Evolutionary conservation across 2,329 filamentous ascomycete genomes (phyloP).

Genomic region (Chrysosporium queenslandicum): DNA sequence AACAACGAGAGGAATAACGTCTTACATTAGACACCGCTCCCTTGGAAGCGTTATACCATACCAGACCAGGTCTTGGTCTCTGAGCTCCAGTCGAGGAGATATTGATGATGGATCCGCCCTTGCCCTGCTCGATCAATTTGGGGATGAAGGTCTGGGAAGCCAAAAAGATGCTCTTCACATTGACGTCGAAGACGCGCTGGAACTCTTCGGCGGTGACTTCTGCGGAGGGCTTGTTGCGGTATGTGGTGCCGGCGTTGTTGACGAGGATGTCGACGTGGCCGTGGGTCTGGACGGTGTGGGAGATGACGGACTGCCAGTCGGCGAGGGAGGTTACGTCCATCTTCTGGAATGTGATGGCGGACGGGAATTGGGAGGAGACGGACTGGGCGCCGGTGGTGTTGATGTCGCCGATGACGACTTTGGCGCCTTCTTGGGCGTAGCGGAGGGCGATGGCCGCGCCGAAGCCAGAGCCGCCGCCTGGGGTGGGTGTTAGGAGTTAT

Average conservation of each 20-base stretch:
- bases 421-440: constrained; percentile 35
- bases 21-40: constrained; percentile 34
- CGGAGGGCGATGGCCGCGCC: constrained; percentile 34
- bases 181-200: constrained; percentile 35
- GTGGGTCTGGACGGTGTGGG: constrained; percentile 24
- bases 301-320: constrained; percentile 29
- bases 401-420: constrained; percentile 36
- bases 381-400: constrained; percentile 29
- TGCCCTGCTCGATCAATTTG: not conserved
- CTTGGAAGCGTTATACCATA: constrained; percentile 39
- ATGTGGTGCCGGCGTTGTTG: constrained; percentile 39
- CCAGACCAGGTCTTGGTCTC: constrained; percentile 34
- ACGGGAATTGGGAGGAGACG: constrained; percentile 25
- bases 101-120: not conserved
- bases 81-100: constrained; percentile 35
- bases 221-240: constrained; percentile 32
- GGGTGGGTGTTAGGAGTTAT: not conserved
- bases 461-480: constrained; percentile 36
- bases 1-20: constrained; percentile 11
- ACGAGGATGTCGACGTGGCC: constrained; percentile 35
- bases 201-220: constrained; percentile 37
- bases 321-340: constrained; percentile 29
- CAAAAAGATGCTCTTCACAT: constrained; percentile 35
- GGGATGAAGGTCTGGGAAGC: constrained; percentile 21
- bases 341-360: constrained; percentile 26